Base-by-base conservation (phyloP, 176 grass and related monocot species). In the Triticum turgidum region DNA sequence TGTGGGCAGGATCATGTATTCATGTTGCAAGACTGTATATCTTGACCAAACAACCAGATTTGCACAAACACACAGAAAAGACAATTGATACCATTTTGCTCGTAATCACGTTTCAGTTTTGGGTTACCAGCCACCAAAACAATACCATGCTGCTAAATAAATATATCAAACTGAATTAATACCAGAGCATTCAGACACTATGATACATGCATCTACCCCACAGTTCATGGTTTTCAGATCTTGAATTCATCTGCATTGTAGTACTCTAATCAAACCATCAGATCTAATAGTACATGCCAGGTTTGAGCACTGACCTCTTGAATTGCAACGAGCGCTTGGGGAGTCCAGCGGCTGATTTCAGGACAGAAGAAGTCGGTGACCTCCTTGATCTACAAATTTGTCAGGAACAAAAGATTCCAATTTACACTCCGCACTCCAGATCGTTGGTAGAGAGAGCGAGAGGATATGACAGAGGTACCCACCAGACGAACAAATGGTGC, bases 401-500 rank as follows among this genome's bases (percentile, higher is more conserved):
- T 30, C 32, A 74, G 59, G 34, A 93, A 14, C 27, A 76, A 65
- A 65, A 78, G 24, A 30, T 42, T 56, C 14, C 44, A 45, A 2
- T 54, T 79, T 21, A 82, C 6, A 76, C n/a, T 30, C 9, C 13
- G 61, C 61, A 84, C 38, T 32, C 29, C 1, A 63, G 52, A 81
- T 70, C 20, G 64, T n/a, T 7, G 0, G 34, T 22, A 69, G 21
- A 66, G 42, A 29, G 63, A 62, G 15, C 49, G 52, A 29, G 63
- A 49, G 41, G 33, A 25, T n/a, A 65, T 66, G 37, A 11, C 4
- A 62, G 52, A 33, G 51, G 63, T 59, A 79, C 90, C 37, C 63
- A 98, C 96, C 79, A 94, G 62, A 63, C 96, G 90, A 1, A 74
- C 66, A 30, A 98, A 96, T 2, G 96, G 84, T 1, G 86, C 91